These are phyloP conservation scores for Saturnispora besseyi DNA, from an alignment of 805 yeast species.

Conservation along the genomic window DNA sequence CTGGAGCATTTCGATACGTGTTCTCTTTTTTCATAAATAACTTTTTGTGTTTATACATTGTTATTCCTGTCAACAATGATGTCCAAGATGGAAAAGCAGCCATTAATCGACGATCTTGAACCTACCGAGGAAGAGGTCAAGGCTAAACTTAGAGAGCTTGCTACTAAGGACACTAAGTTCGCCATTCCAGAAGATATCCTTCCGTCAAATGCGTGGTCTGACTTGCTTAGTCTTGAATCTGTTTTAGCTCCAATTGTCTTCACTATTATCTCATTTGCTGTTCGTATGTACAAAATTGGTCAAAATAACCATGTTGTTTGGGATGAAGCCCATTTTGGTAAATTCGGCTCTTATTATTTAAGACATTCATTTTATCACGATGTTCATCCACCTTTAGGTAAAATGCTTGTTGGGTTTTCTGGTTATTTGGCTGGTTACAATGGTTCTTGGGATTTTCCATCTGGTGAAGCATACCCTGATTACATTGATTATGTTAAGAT, in stretches of 20 bases:
- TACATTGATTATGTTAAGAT: constrained; percentile 71
- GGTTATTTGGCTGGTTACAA: constrained; percentile 52
- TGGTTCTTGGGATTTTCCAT: constrained; percentile 83
- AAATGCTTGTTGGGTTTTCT: constrained; percentile 80
- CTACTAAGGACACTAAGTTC: constrained; percentile 13
- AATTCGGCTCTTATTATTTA: constrained; percentile 86
- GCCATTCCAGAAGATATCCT: constrained; percentile 13
- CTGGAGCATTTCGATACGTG: constrained; percentile 2
- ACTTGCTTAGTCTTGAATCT: constrained; percentile 20
- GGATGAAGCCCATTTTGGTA: constrained; percentile 94
- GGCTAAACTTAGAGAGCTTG: constrained; percentile 24
- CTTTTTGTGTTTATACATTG: neutral
- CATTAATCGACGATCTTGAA: constrained; percentile 7
- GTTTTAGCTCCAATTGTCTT: constrained; percentile 49
- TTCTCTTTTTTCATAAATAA: constrained; percentile 3
- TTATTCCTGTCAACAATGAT: neutral
- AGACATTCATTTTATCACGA: constrained; percentile 88
- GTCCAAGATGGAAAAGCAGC: constrained; percentile 9
- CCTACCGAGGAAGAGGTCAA: constrained; percentile 26
- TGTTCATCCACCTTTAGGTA: constrained; percentile 96
- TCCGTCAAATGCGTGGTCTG: constrained; percentile 10
- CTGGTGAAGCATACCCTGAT: constrained; percentile 70
- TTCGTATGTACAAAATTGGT: constrained; percentile 61
- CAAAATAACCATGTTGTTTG: constrained; percentile 57
- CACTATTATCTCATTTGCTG: constrained; percentile 59